Evolutionary conservation across 2,329 filamentous ascomycete genomes (phyloP), one percentile per base, ranked within the genome.

Genomic region (Nothomitra cinnamomea): DNA sequence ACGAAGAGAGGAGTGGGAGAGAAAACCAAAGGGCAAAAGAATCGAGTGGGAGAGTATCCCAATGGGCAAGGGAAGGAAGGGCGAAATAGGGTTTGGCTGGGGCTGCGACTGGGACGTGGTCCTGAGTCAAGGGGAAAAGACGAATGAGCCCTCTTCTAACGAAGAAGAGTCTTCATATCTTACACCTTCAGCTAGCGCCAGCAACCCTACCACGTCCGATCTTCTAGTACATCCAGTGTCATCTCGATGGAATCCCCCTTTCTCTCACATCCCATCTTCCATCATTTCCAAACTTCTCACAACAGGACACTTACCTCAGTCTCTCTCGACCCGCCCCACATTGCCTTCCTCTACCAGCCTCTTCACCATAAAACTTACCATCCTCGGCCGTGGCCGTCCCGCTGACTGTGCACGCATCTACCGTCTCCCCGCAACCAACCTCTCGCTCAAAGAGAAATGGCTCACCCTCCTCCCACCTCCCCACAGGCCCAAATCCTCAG

Each of bases 81-180:
- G 90, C 1, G 92, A 96, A 65, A 62, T 94, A 32, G 92, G 92
- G 1, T 69, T 78, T 52, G 88, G 88, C 0, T 87, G 86, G 75
- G 78, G 80, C 8, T 95, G 86, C 66, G 87, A 94, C 62, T 95
- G 87, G 76, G 82, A 87, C 61, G 70, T 47, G 19, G 15, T 54
- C 12, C 22, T 53, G 15, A 24, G 45, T 22, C 49, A 2, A 67
- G 69, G 43, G 47, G 59, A 59, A 32, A 55, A 57, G 21, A 24
- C 49, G 7, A 43, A 54, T 22, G 12, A 21, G n/a, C 38, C 15
- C 15, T 22, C 32, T 32, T 19, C 22, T 21, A 52, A 15, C 21
- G 12, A 24, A 10, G 24, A 40, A n/a, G n/a, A 17, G 6, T 32
- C 49, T 6, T 15, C 24, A 17, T 6, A 49, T 3, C 12, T 53